phyloP scores from a whole-genome alignment of 805 yeast species.

The Candida xiaguanensis region DNA sequence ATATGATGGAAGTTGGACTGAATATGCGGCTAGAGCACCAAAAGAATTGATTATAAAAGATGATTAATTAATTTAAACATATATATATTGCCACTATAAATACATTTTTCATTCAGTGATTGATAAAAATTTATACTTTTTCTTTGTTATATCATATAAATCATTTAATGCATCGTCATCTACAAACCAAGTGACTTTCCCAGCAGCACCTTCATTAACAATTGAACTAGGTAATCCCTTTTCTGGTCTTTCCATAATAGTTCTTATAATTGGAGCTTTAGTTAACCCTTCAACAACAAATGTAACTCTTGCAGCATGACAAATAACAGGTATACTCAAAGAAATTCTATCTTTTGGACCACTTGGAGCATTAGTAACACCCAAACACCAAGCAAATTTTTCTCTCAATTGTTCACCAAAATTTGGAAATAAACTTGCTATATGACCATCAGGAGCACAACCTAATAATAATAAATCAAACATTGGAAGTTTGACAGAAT shows the following conservation, averaged over 20 bases:
- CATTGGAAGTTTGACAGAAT: conserved; percentile 91
- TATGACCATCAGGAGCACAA: conserved; percentile 98
- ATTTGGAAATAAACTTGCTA: conserved; percentile 93
- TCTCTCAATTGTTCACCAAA: conserved; percentile 83
- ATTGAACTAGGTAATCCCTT: conserved; percentile 92
- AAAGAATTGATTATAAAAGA: conserved; percentile 46
- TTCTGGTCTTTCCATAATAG: conserved; percentile 94
- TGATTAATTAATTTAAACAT: background rate
- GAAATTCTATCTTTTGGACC: conserved; percentile 85
- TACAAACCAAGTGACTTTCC: conserved; percentile 95
- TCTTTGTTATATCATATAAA: conserved; percentile 64
- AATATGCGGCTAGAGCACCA: conserved; percentile 79
- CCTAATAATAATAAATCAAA: conserved; percentile 89
- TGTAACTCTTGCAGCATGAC: conserved; percentile 88
- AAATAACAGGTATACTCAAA: conserved; percentile 87
- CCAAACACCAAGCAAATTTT: conserved; percentile 90
- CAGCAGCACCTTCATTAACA: conserved; percentile 95
- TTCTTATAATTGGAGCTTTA: conserved; percentile 87
- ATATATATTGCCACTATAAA: too few species aligned
- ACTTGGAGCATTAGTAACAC: conserved; percentile 86
- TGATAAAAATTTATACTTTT: conserved; percentile 59
- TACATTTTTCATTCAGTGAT: conserved; percentile 12
- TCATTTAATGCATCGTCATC: conserved; percentile 89
- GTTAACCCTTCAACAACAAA: conserved; percentile 96
- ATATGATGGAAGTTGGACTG: conserved; percentile 84